Evolutionary conservation across 345 rosid genomes (phyloP), one percentile per base, ranked within the genome.

Genomic region (Brassica carinata): DNA sequence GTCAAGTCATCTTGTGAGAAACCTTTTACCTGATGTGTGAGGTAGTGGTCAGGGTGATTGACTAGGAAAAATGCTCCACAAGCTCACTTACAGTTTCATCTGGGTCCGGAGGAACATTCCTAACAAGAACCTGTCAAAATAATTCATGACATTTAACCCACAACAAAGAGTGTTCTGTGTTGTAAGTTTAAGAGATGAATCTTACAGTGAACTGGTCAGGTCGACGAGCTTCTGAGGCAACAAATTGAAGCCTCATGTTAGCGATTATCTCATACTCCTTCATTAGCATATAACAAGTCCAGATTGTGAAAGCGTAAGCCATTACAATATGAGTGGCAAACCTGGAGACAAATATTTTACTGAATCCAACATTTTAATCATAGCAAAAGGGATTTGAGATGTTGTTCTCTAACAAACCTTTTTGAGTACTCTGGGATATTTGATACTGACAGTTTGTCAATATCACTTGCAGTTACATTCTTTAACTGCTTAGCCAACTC

Each of bases 171-270:
- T n/a, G 15, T 53, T 64, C 43, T 64, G 19, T 26, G 9, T 64
- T 64, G 45, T 45, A 7, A 14, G 30, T n/a, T 64, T 64, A 45
- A 33, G 65, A 23, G 76, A 77, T 15, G 51, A 1, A 27, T 75
- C 87, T 75, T 87, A 95, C 99, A 27, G 98, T 87, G 84, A 88
- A 96, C 77, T 96, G 97, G 80, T 96, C 97, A 1, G 98, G 91
- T 18, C 96, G 89, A n/a, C 96, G 96, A 51, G 73, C 79, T 83
- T 90, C 99, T 5, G 97, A 82, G 55, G 90, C 88, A 85, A 96
- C 76, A 88, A 96, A 96, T 26, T 88, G 93, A 90, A 90, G 86
- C 72, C 99, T 85, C 99, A 93, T 90, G 19, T 73, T 74, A 76
- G 97, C 90, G 75, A 96, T 87, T 19, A n/a, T 85, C 81, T 85